Conservation (phyloP, 148 eudicot species). For the Rhododendron williamsianum region DNA sequence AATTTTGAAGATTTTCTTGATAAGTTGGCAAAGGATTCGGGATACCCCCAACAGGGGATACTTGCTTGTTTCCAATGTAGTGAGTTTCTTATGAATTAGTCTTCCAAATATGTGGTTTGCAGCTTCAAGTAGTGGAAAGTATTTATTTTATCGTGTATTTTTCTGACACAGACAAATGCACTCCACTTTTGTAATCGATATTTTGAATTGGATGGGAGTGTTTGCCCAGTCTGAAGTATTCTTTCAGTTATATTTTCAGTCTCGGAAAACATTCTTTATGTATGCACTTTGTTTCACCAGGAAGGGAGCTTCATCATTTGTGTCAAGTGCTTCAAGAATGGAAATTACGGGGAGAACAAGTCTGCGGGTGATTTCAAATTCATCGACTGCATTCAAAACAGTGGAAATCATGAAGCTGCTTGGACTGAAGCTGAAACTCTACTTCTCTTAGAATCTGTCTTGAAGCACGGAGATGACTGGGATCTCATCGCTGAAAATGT, state of each 20-base stretch:
- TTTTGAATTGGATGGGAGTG: not conserved
- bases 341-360: constrained; percentile 49
- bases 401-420: constrained; percentile 25
- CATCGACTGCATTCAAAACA: constrained; percentile 27
- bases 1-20: not conserved
- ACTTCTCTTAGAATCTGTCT: constrained; percentile 80
- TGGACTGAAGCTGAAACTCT: constrained; percentile 95
- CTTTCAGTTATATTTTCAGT: not conserved
- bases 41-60: not conserved
- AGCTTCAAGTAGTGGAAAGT: not conserved
- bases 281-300: constrained; percentile 27
- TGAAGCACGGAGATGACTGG: constrained; percentile 93
- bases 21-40: not conserved
- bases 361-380: constrained; percentile 62
- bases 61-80: not conserved
- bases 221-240: not conserved
- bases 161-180: not conserved
- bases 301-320: constrained; percentile 48
- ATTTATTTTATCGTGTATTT: not conserved
- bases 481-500: constrained; percentile 82
- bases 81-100: not conserved
- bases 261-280: not conserved
- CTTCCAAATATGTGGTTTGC: not conserved
- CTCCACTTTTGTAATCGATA: not conserved
- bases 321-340: constrained; percentile 64